A percentile compares a stretch with the other conserved stretches of the same genome.
Conservation (phyloP, 345 rosid genomes). For the Camelina hispida region DNA sequence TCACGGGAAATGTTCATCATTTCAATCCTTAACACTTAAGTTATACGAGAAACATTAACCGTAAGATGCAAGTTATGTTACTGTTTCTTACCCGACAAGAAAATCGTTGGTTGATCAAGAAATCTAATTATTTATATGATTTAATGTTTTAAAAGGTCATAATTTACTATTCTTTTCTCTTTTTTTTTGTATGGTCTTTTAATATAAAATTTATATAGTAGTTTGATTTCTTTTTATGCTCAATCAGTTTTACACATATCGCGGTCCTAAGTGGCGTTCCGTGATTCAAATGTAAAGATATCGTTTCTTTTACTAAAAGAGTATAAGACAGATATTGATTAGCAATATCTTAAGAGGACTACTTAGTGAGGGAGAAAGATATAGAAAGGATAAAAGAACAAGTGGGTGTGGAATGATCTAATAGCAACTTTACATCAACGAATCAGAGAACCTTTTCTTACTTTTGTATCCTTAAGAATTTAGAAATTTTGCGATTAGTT, state of each 20-base stretch:
- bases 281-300: conserved; percentile 14
- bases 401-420: conserved; percentile 34
- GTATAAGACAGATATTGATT: conserved; percentile 6
- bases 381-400: conserved; percentile 7
- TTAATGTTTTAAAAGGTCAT: not conserved
- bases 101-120: conserved; percentile 12
- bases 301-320: conserved; percentile 13
- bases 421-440: conserved; percentile 21
- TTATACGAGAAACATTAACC: conserved; percentile 21
- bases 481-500: conserved; percentile 11
- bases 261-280: conserved; percentile 32
- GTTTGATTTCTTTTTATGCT: not conserved
- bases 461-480: conserved; percentile 7
- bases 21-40: conserved; percentile 26
- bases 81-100: conserved; percentile 22
- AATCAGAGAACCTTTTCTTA: conserved; percentile 15
- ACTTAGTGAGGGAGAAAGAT: not conserved
- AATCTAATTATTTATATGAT: not conserved
- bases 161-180: no score
- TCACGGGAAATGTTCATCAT: conserved; percentile 26
- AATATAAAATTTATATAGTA: not conserved
- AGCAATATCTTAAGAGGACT: conserved; percentile 33
- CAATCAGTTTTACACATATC: not conserved
- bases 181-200: not conserved
- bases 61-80: conserved; percentile 26